Evolutionary conservation across 257 asterid genomes (phyloP).

Genomic region (Ballota nigra): DNA sequence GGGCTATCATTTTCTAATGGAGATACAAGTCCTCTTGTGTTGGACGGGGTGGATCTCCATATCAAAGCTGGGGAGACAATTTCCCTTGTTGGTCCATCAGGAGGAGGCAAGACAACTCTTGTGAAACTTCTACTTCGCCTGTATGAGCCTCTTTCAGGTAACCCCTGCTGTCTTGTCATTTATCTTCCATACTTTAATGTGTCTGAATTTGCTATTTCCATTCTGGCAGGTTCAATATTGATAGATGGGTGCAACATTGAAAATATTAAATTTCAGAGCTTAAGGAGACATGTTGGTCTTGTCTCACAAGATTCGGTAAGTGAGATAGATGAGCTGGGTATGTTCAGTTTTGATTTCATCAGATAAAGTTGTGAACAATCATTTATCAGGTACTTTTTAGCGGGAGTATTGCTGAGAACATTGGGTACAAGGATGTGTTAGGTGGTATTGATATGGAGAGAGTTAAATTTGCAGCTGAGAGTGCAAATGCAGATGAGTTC

Average conservation of each 20-base stretch:
- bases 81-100: slow-evolving; percentile 96
- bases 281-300: slow-evolving; percentile 82
- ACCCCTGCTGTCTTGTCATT: not conserved
- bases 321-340: slow-evolving; percentile 3
- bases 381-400: slow-evolving; percentile 65
- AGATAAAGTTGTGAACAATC: not conserved
- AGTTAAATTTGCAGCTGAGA: slow-evolving; percentile 73
- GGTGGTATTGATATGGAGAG: slow-evolving; percentile 69
- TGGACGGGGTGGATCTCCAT: slow-evolving; percentile 58
- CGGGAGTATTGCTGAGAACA: slow-evolving; percentile 86
- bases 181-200: not conserved
- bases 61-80: slow-evolving; percentile 82
- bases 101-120: slow-evolving; percentile 94
- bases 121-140: slow-evolving; percentile 93
- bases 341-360: slow-evolving; percentile 12
- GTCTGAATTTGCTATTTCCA: slow-evolving; percentile 13
- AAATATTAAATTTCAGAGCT: slow-evolving; percentile 51
- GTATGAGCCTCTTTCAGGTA: slow-evolving; percentile 77
- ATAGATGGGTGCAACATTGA: slow-evolving; percentile 72
- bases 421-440: slow-evolving; percentile 79
- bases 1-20: slow-evolving; percentile 70
- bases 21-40: slow-evolving; percentile 45
- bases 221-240: slow-evolving; percentile 54
- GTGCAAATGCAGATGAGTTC: slow-evolving; percentile 90
- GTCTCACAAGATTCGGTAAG: slow-evolving; percentile 90